Evolutionary conservation across 2,329 filamentous ascomycete genomes (phyloP).

Genomic region (Ceratocystiopsis sp.): DNA sequence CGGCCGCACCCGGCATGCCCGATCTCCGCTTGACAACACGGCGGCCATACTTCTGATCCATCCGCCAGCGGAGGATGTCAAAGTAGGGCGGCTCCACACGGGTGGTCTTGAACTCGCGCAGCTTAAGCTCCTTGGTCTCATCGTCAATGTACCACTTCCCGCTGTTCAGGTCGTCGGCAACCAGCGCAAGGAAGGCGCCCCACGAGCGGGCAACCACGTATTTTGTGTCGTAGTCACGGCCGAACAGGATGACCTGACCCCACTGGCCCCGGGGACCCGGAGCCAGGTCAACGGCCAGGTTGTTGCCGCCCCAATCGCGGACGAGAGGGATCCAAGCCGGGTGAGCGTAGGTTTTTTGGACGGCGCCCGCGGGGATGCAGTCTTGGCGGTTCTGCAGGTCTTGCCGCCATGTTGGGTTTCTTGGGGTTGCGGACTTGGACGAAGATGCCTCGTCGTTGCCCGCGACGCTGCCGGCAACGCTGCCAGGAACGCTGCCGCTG

Average conservation of each 20-base stretch:
- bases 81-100: constrained; percentile 87
- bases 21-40: constrained; percentile 37
- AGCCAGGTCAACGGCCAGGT: constrained; percentile 81
- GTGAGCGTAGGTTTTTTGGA: constrained; percentile 88
- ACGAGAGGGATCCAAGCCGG: constrained; percentile 90
- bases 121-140: constrained; percentile 76
- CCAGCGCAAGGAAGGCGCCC: constrained; percentile 66
- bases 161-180: constrained; percentile 81
- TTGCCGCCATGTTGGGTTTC: constrained; percentile 64
- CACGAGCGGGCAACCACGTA: constrained; percentile 91
- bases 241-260: constrained; percentile 94
- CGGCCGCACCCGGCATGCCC: constrained; percentile 20
- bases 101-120: constrained; percentile 77
- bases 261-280: constrained; percentile 80
- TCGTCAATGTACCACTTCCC: constrained; percentile 89
- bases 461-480: constrained; percentile 51
- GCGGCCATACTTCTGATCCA: constrained; percentile 87
- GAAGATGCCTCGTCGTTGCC: constrained; percentile 46
- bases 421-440: constrained; percentile 35
- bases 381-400: constrained; percentile 73
- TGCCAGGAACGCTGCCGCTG: constrained; percentile 39
- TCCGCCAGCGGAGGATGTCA: constrained; percentile 86
- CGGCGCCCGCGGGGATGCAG: constrained; percentile 67
- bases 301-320: constrained; percentile 97
- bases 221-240: constrained; percentile 96